Evolutionary conservation across 768 basidiomycete genomes (phyloP).

Genomic region (Gautieria morchelliformis): DNA sequence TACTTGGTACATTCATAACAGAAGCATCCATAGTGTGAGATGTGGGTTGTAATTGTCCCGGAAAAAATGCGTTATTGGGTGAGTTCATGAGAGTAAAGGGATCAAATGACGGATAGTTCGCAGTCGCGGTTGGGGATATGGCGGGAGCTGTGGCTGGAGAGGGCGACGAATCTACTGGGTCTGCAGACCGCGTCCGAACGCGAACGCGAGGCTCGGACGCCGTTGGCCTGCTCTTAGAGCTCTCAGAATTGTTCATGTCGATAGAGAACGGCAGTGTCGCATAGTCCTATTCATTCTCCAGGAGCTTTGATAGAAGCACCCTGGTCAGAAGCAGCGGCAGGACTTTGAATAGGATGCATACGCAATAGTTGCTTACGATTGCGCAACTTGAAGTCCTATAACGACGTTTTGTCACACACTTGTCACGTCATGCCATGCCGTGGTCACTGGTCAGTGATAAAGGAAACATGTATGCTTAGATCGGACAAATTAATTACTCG

Average conservation of each 20-base stretch:
- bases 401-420: not conserved
- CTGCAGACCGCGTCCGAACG: too few relatives aligned
- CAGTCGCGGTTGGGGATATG: too few relatives aligned
- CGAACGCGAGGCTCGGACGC: not conserved
- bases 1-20: not conserved
- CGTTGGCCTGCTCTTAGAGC: not conserved
- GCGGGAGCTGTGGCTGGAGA: too few relatives aligned
- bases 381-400: not conserved
- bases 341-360: not conserved
- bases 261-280: not conserved
- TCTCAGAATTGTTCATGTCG: not conserved
- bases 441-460: too few relatives aligned
- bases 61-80: not conserved
- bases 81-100: not conserved
- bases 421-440: not conserved
- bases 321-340: not conserved
- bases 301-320: not conserved
- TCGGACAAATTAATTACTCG: too few relatives aligned
- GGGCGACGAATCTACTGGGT: too few relatives aligned
- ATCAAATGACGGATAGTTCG: too few relatives aligned
- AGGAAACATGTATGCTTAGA: too few relatives aligned
- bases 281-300: not conserved
- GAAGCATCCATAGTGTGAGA: not conserved
- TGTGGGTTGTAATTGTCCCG: not conserved
- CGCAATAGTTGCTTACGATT: not conserved